Conservation (phyloP, 2,329 filamentous ascomycete genomes). For the Cladosporium sphaerospermum region DNA sequence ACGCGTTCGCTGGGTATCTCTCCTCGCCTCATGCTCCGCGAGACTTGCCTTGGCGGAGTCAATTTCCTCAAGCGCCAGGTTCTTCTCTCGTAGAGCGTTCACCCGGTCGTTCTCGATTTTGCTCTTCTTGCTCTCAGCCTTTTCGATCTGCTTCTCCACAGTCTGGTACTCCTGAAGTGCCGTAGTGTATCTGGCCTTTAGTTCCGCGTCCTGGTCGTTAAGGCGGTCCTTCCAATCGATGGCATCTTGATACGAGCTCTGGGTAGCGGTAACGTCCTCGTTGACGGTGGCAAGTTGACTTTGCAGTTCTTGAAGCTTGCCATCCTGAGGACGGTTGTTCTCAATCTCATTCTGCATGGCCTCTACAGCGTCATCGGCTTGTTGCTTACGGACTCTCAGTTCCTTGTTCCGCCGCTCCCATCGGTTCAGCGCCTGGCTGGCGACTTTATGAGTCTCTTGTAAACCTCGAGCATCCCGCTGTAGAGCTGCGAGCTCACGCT, state of each 20-base stretch:
- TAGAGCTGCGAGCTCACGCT: conserved; percentile 47
- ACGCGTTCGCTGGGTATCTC: conserved; percentile 23
- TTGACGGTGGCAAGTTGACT: conserved; percentile 51
- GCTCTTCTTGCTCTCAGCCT: conserved; percentile 27
- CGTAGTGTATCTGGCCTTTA: conserved; percentile 30
- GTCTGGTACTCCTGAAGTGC: conserved; percentile 24
- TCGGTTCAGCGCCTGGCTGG: conserved; percentile 43
- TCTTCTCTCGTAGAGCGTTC: conserved; percentile 37
- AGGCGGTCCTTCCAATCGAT: conserved; percentile 39
- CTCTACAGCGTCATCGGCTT: conserved; percentile 56
- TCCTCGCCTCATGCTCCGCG: conserved; percentile 23
- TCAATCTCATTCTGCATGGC: conserved; percentile 62
- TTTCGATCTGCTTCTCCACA: conserved; percentile 21
- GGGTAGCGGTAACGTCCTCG: conserved; percentile 38
- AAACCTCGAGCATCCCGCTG: conserved; percentile 44
- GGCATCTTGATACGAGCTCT: conserved; percentile 45
- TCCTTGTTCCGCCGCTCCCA: conserved; percentile 43
- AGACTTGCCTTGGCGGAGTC: conserved; percentile 28
- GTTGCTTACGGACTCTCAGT: conserved; percentile 48
- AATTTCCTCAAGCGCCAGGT: conserved; percentile 33
- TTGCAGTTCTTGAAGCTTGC: conserved; percentile 39
- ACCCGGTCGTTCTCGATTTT: conserved; percentile 29
- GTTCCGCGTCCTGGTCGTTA: conserved; percentile 29
- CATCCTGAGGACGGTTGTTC: conserved; percentile 56
- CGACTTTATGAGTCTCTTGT: conserved; percentile 45